These are phyloP conservation scores for Claviceps sp. DNA, from an alignment of 2,329 filamentous ascomycete genomes.

Conservation along the genomic window DNA sequence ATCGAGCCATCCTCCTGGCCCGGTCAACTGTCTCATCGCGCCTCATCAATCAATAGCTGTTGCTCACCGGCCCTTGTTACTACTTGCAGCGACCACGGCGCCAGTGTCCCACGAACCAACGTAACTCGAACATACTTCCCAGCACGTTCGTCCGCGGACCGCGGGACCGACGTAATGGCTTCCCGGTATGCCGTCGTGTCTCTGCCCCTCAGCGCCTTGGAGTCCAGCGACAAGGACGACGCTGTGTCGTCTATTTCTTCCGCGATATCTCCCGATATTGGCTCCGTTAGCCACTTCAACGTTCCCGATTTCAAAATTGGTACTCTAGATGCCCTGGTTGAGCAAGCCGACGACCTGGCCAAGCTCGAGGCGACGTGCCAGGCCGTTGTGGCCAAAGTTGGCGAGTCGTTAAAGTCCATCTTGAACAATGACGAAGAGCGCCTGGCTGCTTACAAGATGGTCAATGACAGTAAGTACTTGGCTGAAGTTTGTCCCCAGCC, in stretches of 20 bases:
- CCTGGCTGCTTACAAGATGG: conserved; percentile 74
- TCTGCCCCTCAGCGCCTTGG: conserved; percentile 74
- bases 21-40: too few relatives aligned
- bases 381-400: conserved; percentile 74
- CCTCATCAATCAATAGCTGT: not conserved
- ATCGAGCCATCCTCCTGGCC: too few relatives aligned
- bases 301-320: conserved; percentile 97
- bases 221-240: conserved; percentile 67
- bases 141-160: not conserved
- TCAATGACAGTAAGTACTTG: conserved; percentile 68
- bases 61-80: not conserved
- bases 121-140: not conserved
- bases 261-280: conserved; percentile 62
- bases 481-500: conserved; percentile 10
- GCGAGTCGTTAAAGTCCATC: conserved; percentile 69
- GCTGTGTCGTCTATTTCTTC: conserved; percentile 63
- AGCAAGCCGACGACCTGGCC: conserved; percentile 87
- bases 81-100: not conserved
- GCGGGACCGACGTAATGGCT: conserved; percentile 23
- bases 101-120: not conserved
- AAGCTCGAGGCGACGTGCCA: conserved; percentile 77
- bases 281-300: conserved; percentile 60
- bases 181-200: conserved; percentile 78
- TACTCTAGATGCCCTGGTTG: conserved; percentile 84
- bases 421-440: conserved; percentile 76